A percentile compares a stretch with the other conserved stretches of the same genome.
Conservation (phyloP, 2,329 filamentous ascomycete genomes). For the Talaromyces sp. region DNA sequence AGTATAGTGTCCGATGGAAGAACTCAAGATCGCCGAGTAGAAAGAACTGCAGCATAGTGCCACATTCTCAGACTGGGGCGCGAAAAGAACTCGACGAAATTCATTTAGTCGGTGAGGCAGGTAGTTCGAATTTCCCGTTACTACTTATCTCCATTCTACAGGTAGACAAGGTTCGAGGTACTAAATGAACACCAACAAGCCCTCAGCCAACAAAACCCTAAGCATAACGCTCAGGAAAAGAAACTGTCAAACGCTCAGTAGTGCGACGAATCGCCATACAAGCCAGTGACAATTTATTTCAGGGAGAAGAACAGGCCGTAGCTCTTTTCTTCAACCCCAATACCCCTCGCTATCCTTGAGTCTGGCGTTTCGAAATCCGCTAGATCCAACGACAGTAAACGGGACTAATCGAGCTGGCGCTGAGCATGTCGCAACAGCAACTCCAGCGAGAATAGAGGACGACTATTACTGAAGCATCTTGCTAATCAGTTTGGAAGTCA, state of each 20-base stretch:
- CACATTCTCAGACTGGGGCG: slow-evolving; percentile 79
- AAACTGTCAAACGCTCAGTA: slow-evolving; percentile 28
- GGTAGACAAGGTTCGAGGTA: slow-evolving; percentile 27
- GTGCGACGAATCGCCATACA: slow-evolving; percentile 24
- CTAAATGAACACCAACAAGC: slow-evolving; percentile 32
- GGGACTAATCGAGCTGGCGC: slow-evolving; percentile 79
- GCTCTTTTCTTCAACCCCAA: slow-evolving; percentile 68
- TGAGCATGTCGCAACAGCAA: slow-evolving; percentile 43
- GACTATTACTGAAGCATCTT: slow-evolving; percentile 64
- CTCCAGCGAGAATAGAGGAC: slow-evolving; percentile 72
- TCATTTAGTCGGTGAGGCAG: slow-evolving; percentile 73
- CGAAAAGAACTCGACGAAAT: slow-evolving; percentile 68
- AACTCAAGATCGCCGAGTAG: slow-evolving; percentile 72
- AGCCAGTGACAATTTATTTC: slow-evolving; percentile 67
- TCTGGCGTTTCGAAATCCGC: not conserved
- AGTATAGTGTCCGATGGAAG: slow-evolving; percentile 72
- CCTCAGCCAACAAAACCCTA: slow-evolving; percentile 78
- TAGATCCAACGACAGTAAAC: slow-evolving; percentile 24
- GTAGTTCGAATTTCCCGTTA: slow-evolving; percentile 23
- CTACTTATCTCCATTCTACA: slow-evolving; percentile 29
- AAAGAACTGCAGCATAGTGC: slow-evolving; percentile 86
- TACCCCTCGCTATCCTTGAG: slow-evolving; percentile 61
- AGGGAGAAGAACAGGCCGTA: slow-evolving; percentile 60
- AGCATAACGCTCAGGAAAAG: slow-evolving; percentile 50
- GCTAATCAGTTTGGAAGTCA: slow-evolving; percentile 43